phyloP scores from a whole-genome alignment of 306 rosid species.

The Cucurbita ficifolia region DNA sequence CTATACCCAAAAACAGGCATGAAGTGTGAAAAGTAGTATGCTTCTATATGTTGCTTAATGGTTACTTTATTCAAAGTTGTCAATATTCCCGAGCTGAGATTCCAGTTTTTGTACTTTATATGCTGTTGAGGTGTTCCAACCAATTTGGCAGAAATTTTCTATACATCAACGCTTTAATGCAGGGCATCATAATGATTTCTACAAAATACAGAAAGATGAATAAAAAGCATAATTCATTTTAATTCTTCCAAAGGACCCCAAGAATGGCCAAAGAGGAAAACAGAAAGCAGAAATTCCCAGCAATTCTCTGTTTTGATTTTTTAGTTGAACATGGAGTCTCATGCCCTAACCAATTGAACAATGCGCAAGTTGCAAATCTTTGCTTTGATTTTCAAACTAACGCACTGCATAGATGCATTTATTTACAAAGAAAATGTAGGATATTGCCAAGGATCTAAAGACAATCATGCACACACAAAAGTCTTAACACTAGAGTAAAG shows the following conservation, averaged over 20 bases:
- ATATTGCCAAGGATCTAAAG: not conserved
- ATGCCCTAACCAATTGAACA: not conserved
- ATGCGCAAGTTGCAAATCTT: not conserved
- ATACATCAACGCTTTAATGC: not conserved
- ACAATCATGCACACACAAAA: not conserved
- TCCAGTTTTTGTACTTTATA: not conserved
- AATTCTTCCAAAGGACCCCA: not conserved
- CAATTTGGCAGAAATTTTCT: not conserved
- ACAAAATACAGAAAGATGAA: not conserved
- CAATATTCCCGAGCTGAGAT: not conserved
- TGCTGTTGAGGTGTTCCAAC: not conserved
- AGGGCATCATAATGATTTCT: not conserved
- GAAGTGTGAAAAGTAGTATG: not conserved
- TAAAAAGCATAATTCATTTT: not conserved
- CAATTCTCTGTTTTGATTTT: not conserved
- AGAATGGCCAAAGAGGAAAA: not conserved
- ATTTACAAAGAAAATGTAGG: not conserved
- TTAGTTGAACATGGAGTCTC: not conserved
- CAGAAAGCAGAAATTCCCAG: not conserved
- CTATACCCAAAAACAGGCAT: not conserved
- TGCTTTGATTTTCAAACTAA: not conserved
- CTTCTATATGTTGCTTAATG: not conserved
- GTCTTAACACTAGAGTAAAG: not conserved
- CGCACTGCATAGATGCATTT: not conserved
- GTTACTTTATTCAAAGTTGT: not conserved